Evolutionary conservation across 257 asterid genomes (phyloP).

Genomic region (Anisodus tanguticus): DNA sequence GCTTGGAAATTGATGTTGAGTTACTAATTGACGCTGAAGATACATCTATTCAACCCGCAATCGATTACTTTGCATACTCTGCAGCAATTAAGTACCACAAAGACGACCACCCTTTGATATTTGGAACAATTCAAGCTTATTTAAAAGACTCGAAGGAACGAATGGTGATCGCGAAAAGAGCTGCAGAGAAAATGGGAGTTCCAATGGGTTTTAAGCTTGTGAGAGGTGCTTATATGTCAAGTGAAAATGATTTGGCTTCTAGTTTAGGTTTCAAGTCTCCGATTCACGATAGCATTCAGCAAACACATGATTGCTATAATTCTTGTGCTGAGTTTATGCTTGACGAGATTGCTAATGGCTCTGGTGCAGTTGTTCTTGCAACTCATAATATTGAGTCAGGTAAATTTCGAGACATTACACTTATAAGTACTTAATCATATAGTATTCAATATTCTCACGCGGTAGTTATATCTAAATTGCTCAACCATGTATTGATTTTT

Average conservation of each 20-base stretch:
- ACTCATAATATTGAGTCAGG: slow-evolving; percentile 89
- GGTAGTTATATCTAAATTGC: no score
- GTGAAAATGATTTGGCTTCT: slow-evolving; percentile 50
- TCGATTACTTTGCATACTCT: slow-evolving; percentile 73
- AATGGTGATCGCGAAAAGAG: slow-evolving; percentile 50
- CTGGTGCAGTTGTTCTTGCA: slow-evolving; percentile 74
- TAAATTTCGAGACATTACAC: not conserved
- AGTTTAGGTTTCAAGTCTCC: slow-evolving; percentile 55
- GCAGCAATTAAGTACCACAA: slow-evolving; percentile 50
- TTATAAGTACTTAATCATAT: not conserved
- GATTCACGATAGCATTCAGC: slow-evolving; percentile 51
- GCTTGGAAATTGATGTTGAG: slow-evolving; percentile 51
- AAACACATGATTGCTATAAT: slow-evolving; percentile 62
- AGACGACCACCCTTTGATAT: slow-evolving; percentile 60
- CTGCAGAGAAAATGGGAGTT: slow-evolving; percentile 57
- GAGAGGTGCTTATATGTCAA: slow-evolving; percentile 76
- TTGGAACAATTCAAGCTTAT: slow-evolving; percentile 78
- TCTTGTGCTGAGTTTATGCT: slow-evolving; percentile 64
- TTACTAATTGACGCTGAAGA: slow-evolving; percentile 87
- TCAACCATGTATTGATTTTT: no score
- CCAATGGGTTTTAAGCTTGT: slow-evolving; percentile 76
- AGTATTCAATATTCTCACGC: slow-evolving; percentile 23
- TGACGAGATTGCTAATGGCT: slow-evolving; percentile 52
- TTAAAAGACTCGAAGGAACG: slow-evolving; percentile 65
- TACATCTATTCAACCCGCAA: slow-evolving; percentile 71